Evolutionary conservation across 805 yeast species (phyloP).

Genomic region (Saccharomycopsis malanga): DNA sequence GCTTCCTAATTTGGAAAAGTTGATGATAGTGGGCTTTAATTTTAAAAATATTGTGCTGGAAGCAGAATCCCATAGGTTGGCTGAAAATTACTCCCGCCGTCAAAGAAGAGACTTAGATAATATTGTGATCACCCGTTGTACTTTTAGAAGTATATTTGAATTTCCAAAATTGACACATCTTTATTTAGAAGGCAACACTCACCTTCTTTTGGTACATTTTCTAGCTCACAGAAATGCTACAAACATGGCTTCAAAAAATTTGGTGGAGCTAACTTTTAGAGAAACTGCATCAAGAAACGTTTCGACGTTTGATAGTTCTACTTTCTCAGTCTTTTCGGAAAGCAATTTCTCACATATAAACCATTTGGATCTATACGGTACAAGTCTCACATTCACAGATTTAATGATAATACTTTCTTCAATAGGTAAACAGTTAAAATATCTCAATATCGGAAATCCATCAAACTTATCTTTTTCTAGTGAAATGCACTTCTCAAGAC

Average conservation of each 20-base stretch:
- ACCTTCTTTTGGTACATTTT: slow-evolving; percentile 4
- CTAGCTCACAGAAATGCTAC: slow-evolving; percentile 1
- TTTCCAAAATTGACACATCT: slow-evolving; percentile 10
- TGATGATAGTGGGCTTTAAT: slow-evolving; percentile 12
- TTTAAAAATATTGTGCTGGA: slow-evolving; percentile 3
- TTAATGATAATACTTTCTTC: slow-evolving; percentile 8
- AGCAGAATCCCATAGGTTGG: neutral
- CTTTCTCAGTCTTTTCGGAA: slow-evolving; percentile 1
- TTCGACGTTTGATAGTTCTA: neutral
- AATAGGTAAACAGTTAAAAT: neutral
- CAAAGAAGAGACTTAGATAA: neutral
- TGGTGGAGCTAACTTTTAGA: too few relatives aligned
- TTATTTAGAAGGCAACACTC: slow-evolving; percentile 12
- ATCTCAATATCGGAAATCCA: slow-evolving; percentile 12
- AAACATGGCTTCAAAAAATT: neutral
- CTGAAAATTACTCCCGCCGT: neutral
- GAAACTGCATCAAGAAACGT: too few relatives aligned
- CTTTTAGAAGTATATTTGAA: slow-evolving; percentile 3
- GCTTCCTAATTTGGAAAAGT: slow-evolving; percentile 9
- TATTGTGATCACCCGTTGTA: neutral
- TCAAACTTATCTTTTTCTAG: neutral
- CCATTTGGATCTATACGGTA: slow-evolving; percentile 9
- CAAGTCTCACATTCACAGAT: slow-evolving; percentile 1
- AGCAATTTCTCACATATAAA: neutral
- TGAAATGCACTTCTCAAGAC: neutral